These are phyloP conservation scores for Lipomyces starkeyi DNA, from an alignment of 805 yeast species.

Conservation along the genomic window DNA sequence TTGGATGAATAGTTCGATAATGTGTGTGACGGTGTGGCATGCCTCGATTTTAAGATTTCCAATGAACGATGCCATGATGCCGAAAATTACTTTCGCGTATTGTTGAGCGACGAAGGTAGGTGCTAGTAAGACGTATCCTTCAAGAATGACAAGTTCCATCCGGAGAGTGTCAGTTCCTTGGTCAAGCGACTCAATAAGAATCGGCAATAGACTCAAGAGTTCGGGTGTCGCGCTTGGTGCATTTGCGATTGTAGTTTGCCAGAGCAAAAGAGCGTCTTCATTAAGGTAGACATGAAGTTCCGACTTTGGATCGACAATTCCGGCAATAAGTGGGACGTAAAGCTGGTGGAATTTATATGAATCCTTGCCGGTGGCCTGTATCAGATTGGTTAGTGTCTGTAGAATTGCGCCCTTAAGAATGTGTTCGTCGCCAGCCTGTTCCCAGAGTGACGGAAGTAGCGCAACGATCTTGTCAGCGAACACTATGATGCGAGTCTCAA, in stretches of 20 bases:
- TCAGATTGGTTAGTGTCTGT: slow-evolving; percentile 46
- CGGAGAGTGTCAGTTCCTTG: slow-evolving; percentile 60
- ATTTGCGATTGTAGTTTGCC: slow-evolving; percentile 65
- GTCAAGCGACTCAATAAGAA: slow-evolving; percentile 63
- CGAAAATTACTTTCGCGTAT: slow-evolving; percentile 38
- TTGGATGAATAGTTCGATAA: slow-evolving; percentile 36
- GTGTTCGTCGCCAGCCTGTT: slow-evolving; percentile 53
- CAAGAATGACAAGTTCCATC: slow-evolving; percentile 44
- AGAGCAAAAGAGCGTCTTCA: slow-evolving; percentile 87
- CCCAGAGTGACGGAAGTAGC: slow-evolving; percentile 81
- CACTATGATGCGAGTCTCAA: slow-evolving; percentile 43
- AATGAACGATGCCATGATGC: slow-evolving; percentile 30
- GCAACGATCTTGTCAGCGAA: slow-evolving; percentile 44
- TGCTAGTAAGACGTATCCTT: slow-evolving; percentile 46
- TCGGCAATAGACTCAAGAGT: slow-evolving; percentile 55
- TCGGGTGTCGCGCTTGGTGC: slow-evolving; percentile 55
- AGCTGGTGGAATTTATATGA: slow-evolving; percentile 31
- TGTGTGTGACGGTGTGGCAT: slow-evolving; percentile 32
- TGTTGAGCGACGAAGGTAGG: slow-evolving; percentile 41
- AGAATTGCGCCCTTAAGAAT: slow-evolving; percentile 48
- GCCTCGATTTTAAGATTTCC: slow-evolving; percentile 33
- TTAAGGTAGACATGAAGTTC: slow-evolving; percentile 61
- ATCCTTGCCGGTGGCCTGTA: slow-evolving; percentile 40
- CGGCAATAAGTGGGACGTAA: slow-evolving; percentile 66
- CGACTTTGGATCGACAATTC: slow-evolving; percentile 67